Base-by-base conservation (phyloP, 139 green algal genomes). In the Chlamydomonas asymmetrica region DNA sequence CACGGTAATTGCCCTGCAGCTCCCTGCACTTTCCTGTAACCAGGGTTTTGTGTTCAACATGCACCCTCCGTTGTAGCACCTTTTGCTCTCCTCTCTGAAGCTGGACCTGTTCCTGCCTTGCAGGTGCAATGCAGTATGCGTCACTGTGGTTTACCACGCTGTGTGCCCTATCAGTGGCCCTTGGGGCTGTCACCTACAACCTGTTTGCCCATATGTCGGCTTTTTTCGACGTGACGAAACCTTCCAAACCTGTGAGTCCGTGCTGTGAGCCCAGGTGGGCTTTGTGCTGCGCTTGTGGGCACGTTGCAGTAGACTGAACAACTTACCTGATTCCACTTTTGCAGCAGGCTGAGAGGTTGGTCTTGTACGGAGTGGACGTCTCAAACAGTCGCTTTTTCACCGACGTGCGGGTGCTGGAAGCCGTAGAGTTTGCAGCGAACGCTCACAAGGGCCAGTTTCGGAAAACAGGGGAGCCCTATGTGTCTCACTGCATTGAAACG, bases 401-500 rank as follows among this genome's bases (percentile, higher is more conserved):
- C 16, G 61, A 80, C 2, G 84, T 82, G 0, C 32, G 49, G 1
- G 88, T 98, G 32, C 54, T 84, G 54, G 54, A 60, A 29, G 94
- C 95, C 5, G 87, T 89, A 10, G 81, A 91, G 0, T 98, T 97
- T 88, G 95, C 95, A 29, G 92, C 87, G 5, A 41, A 60, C 8
- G 92, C 91, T 1, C 95, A 98, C 64, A 3, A 22, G 27, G 2
- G 20, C 38, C 92, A 97, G 85, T 71, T 76, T 52, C 87, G 96
- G 39, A 93, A 91, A 69, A 98, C 93, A 9, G 89, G 92, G 4
- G 87, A 98, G 76, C 91, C 94, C 0, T 99, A 99, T 73, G 86
- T 98, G 0, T 82, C 73, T 1, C 96, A 99, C 81, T 98, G 93
- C 88, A 87, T 99, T 0, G 90, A 97, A 68, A 95, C 95, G 3